A percentile compares a stretch with the other conserved stretches of the same genome.
Evolutionary conservation across 768 basidiomycete genomes (phyloP).

Genomic region (Cystofilobasidium capitatum): DNA sequence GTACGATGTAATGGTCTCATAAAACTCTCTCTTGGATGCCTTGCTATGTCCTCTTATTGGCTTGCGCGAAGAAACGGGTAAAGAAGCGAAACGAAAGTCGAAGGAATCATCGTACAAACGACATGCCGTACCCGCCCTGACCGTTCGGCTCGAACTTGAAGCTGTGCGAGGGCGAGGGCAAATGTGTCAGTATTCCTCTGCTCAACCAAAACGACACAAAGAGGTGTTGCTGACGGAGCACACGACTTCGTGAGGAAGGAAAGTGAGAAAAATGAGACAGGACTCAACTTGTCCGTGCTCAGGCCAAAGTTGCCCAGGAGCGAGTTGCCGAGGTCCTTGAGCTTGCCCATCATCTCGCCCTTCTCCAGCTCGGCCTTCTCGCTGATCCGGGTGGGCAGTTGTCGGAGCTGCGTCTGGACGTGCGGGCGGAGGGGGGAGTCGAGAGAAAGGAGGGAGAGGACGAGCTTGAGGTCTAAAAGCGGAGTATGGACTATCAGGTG

Average conservation of each 20-base stretch:
- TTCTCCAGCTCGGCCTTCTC: constrained; percentile 56
- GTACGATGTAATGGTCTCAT: too few relatives aligned
- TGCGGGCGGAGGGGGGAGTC: constrained; percentile 48
- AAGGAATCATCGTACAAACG: constrained; percentile 52
- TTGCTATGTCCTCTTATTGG: too few relatives aligned
- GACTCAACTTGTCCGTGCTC: constrained; percentile 66
- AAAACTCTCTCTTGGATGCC: too few relatives aligned
- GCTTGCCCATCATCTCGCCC: constrained; percentile 79
- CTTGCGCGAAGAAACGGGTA: too few relatives aligned
- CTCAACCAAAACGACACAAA: background rate
- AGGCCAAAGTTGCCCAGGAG: constrained; percentile 91
- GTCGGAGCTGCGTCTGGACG: constrained; percentile 21
- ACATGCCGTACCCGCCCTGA: constrained; percentile 91
- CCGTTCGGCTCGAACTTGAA: constrained; percentile 93
- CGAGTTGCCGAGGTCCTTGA: constrained; percentile 85
- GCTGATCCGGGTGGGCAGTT: constrained; percentile 59
- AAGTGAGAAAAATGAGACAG: background rate
- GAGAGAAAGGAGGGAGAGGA: constrained; percentile 58
- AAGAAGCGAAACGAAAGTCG: too few relatives aligned
- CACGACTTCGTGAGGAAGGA: background rate
- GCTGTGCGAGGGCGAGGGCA: constrained; percentile 17
- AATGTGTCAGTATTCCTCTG: background rate
- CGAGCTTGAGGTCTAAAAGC: constrained; percentile 28
- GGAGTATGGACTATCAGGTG: background rate
- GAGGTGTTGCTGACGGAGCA: background rate